Conservation (phyloP, 2,329 filamentous ascomycete species). For the Trichoderma citrinoviride region DNA sequence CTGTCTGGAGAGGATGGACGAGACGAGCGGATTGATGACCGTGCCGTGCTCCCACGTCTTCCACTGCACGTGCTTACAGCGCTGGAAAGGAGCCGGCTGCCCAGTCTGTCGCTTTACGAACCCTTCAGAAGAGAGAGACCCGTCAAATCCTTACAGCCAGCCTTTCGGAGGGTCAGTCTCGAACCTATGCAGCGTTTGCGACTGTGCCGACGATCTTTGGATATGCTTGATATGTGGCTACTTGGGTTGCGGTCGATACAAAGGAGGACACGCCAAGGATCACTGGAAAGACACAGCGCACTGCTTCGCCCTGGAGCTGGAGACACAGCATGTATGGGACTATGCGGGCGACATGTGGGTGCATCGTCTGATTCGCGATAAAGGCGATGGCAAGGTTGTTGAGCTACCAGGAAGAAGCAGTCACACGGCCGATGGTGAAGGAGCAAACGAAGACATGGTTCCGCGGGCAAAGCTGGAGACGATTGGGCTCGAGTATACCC, state of each 20-base stretch:
- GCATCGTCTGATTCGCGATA: slow-evolving; percentile 89
- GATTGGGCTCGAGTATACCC: slow-evolving; percentile 91
- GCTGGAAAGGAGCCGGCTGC: slow-evolving; percentile 92
- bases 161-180: slow-evolving; percentile 59
- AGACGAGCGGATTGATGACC: slow-evolving; percentile 90
- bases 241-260: slow-evolving; percentile 91
- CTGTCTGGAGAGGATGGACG: slow-evolving; percentile 96
- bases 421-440: slow-evolving; percentile 25
- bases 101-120: slow-evolving; percentile 90
- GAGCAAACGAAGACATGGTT: slow-evolving; percentile 61
- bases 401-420: slow-evolving; percentile 68
- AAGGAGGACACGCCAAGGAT: slow-evolving; percentile 86
- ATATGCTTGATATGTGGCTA: slow-evolving; percentile 92
- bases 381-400: slow-evolving; percentile 87
- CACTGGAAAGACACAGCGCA: slow-evolving; percentile 90
- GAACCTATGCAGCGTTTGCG: slow-evolving; percentile 79
- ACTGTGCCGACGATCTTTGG: slow-evolving; percentile 81
- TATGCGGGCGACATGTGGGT: slow-evolving; percentile 96
- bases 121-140: slow-evolving; percentile 43
- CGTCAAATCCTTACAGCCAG: slow-evolving; percentile 48
- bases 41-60: slow-evolving; percentile 98
- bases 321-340: slow-evolving; percentile 96
- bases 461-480: slow-evolving; percentile 67
- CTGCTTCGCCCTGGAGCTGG: slow-evolving; percentile 87
- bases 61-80: slow-evolving; percentile 92